phyloP scores from a whole-genome alignment of 2,329 filamentous ascomycete species.

The Nigrograna mackinnonii region DNA sequence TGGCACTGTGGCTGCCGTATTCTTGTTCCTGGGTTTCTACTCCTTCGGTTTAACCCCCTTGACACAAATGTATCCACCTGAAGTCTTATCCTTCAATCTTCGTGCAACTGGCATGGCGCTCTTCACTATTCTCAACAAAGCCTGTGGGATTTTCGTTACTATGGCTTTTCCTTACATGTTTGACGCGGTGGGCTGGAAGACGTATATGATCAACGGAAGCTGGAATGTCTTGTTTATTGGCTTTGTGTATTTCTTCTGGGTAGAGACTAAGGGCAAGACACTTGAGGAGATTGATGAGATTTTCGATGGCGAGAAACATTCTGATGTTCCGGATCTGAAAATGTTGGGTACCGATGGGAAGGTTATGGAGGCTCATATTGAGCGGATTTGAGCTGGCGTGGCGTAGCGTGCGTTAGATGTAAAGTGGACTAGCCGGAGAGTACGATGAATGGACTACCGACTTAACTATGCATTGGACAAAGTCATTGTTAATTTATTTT shows the following conservation, averaged over 20 bases:
- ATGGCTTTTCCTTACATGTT: constrained; percentile 35
- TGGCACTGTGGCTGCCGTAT: constrained; percentile 1
- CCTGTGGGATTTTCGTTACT: constrained; percentile 12
- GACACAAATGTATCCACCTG: constrained; percentile 37
- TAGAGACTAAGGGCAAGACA: constrained; percentile 12
- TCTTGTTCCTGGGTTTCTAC: constrained; percentile 1
- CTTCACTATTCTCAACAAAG: background rate
- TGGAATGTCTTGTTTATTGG: constrained; percentile 46
- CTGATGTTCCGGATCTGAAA: constrained; percentile 7
- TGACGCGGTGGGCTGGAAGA: constrained; percentile 49
- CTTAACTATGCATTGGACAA: too few relatives aligned
- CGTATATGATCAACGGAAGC: constrained; percentile 53
- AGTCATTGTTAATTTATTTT: too few relatives aligned
- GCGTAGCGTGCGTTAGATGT: too few relatives aligned
- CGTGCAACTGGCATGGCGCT: constrained; percentile 35
- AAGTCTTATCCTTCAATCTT: constrained; percentile 36
- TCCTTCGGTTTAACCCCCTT: constrained; percentile 29
- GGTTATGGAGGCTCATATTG: too few relatives aligned
- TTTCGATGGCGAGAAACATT: constrained; percentile 12
- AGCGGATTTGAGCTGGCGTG: too few relatives aligned
- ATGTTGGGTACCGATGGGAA: too few relatives aligned
- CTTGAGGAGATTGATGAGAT: constrained; percentile 14
- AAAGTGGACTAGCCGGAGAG: too few relatives aligned
- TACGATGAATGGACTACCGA: too few relatives aligned
- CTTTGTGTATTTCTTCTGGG: constrained; percentile 38